phyloP scores from a whole-genome alignment of 1,284 basidiomycete genomes.

The Phylloboletellus chloephorus region DNA sequence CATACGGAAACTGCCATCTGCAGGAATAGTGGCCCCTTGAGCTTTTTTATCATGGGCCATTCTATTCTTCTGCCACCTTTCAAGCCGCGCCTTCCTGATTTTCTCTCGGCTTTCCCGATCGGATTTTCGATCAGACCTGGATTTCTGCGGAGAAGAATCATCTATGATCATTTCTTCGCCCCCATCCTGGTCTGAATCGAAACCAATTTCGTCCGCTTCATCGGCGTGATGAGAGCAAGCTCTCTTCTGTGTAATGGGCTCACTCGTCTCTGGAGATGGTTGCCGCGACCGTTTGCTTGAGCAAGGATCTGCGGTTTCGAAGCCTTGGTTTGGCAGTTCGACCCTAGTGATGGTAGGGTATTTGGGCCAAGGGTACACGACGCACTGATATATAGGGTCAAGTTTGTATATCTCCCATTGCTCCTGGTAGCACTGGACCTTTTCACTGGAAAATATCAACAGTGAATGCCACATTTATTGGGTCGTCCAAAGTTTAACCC shows the following conservation, averaged over 20 bases:
- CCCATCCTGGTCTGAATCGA: slow-evolving; percentile 46
- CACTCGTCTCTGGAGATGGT: slow-evolving; percentile 19
- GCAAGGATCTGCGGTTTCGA: slow-evolving; percentile 11
- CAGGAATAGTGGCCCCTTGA: slow-evolving; percentile 9
- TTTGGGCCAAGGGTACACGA: slow-evolving; percentile 43
- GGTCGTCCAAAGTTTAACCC: slow-evolving; percentile 3
- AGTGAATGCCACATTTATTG: slow-evolving; percentile 10
- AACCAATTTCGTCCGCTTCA: slow-evolving; percentile 7
- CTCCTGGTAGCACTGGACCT: slow-evolving; percentile 53
- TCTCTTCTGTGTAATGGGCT: slow-evolving; percentile 22
- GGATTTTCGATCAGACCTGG: slow-evolving; percentile 10
- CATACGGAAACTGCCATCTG: slow-evolving; percentile 31
- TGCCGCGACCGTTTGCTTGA: slow-evolving; percentile 32
- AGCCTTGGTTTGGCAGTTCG: slow-evolving; percentile 13
- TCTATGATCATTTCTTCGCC: slow-evolving; percentile 55
- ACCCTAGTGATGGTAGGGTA: slow-evolving; percentile 38
- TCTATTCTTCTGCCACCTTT: slow-evolving; percentile 28
- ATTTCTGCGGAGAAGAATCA: slow-evolving; percentile 25
- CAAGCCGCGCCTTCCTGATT: slow-evolving; percentile 20
- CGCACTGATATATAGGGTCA: slow-evolving; percentile 62
- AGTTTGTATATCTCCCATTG: slow-evolving; percentile 82
- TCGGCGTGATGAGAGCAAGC: slow-evolving; percentile 19
- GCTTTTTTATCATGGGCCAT: slow-evolving; percentile 11
- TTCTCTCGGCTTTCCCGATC: slow-evolving; percentile 20
- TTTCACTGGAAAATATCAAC: slow-evolving; percentile 36